Evolutionary conservation across 176 grass and related monocot species (phyloP).

Genomic region (Musa schizocarpa): DNA sequence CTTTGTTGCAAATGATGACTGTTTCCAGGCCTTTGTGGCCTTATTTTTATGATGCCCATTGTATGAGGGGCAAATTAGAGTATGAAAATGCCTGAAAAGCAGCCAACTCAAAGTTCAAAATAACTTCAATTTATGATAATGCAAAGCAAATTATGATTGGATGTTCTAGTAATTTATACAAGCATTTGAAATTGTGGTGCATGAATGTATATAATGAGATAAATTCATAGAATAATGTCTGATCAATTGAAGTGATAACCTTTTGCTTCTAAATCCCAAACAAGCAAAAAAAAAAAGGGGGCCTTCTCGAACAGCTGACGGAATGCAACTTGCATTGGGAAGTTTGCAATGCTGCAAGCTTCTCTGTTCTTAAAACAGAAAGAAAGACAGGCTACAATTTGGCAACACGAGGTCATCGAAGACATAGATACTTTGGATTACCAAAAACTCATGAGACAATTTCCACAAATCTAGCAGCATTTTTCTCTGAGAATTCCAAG

Average conservation of each 20-base stretch:
- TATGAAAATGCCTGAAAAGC: conserved; percentile 24
- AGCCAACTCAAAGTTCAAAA: conserved; percentile 3
- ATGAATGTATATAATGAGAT: neutral
- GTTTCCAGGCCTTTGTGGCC: conserved; percentile 4
- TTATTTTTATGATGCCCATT: conserved; percentile 69
- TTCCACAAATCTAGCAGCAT: neutral
- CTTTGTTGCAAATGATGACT: neutral
- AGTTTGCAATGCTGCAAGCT: neutral
- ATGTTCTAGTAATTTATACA: no score
- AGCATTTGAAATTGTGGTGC: neutral
- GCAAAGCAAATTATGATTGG: neutral
- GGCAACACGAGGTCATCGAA: no score
- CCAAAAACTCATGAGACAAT: no score
- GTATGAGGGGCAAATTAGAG: conserved; percentile 5
- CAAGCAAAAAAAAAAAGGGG: neutral
- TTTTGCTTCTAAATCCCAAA: neutral
- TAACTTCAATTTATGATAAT: neutral
- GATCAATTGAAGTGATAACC: neutral
- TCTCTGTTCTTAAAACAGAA: neutral
- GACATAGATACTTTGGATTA: no score
- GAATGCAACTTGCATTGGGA: neutral
- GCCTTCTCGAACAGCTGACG: no score
- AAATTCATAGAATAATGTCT: neutral
- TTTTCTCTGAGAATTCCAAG: neutral
- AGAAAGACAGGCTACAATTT: neutral